Base-by-base conservation (phyloP, 1,284 basidiomycete genomes). In the Naganishia sp. region DNA sequence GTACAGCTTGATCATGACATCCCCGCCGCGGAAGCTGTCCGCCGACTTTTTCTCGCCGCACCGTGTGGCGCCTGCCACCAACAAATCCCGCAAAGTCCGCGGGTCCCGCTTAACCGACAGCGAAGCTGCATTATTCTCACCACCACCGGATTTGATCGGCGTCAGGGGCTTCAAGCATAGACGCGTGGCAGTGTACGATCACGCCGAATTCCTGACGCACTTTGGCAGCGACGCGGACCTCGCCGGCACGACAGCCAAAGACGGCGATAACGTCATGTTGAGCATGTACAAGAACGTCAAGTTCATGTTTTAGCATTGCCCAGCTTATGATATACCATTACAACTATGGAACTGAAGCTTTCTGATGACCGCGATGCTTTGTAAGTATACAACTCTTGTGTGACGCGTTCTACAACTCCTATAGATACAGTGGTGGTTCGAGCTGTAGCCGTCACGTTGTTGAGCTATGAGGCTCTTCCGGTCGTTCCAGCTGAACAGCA, bases 1-100 rank as follows among this genome's bases (percentile, higher is more conserved):
- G 84, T 96, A 96, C 79, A 88, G 92, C 74, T 83, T 87, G 71
- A 84, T 89, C 69, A 86, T 95, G 70, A 78, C 77, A 63, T 76
- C 75, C 10, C 77, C 77, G 2, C 67, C 75, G 25, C 61, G 45
- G 10, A 61, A 54, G 57, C 49, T 67, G 9, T 52, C 65, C 18
- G 56, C 63, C 35, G 54, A 49, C 25, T 56, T 60, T 15, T 66
- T 64, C 43, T 63, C 61, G 2, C 61, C 61, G 11, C 47, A 50
- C 13, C 58, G 58, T 15, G 21, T 49, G n/a, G 32, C 64, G 5
- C 57, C 42, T 13, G 18, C 28, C 25, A 18, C 25, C 45, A 6
- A n/a, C 15, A 43, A 13, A 28, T 43, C 55, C 43, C 55, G 55
- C 25, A 46, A 43, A 23, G 6, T n/a, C 23, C 46, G 46, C 31